Base-by-base conservation (phyloP, 768 basidiomycete genomes). In the Lentinula edodes region DNA sequence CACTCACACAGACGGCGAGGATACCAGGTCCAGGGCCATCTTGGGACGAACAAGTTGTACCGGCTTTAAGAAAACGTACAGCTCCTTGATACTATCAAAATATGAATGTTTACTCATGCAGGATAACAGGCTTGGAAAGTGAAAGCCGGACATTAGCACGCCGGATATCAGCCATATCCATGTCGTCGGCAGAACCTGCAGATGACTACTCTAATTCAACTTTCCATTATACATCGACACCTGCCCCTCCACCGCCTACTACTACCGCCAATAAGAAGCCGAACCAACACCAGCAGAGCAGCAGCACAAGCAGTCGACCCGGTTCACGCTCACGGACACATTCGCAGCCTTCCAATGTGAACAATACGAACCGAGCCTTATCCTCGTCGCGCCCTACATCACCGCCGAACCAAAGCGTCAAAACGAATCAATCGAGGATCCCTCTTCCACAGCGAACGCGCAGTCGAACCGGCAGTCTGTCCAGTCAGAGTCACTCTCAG, bases 1-100 rank as follows among this genome's bases (percentile, higher is more conserved):
- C 78, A 50, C 71, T 78, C 52, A 79, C 76, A 52, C 78, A 79
- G 71, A 71, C 78, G 61, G 74, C 77, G 55, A 67, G 73, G 48
- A 65, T 74, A 50, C 75, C 62, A 34, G 62, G 62, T 41, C 62
- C 76, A 54, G 75, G 78, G 46, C 83, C 87, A 54, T 80, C 84
- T 41, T 93, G 90, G 90, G 91, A 91, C 72, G 90, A 91, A 69
- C 83, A 83, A 39, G 90, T 93, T 60, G 91, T 93, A 35, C 91
- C 91, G 59, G 80, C 88, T 43, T 78, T 93, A 41, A 82, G 91
- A 66, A 90, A 91, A 79, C 82, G 90, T 92, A 76, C 68, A 83
- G 15, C 35, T 16, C 4, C 28, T 58, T 52, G 54, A 32, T 15
- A 57, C 39, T 16, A 46, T 58, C 61, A 58, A 60, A 36, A 57